These are phyloP conservation scores for Centrapalus pauciflorus DNA, from an alignment of 129 eudicot genomes.

Conservation along the genomic window DNA sequence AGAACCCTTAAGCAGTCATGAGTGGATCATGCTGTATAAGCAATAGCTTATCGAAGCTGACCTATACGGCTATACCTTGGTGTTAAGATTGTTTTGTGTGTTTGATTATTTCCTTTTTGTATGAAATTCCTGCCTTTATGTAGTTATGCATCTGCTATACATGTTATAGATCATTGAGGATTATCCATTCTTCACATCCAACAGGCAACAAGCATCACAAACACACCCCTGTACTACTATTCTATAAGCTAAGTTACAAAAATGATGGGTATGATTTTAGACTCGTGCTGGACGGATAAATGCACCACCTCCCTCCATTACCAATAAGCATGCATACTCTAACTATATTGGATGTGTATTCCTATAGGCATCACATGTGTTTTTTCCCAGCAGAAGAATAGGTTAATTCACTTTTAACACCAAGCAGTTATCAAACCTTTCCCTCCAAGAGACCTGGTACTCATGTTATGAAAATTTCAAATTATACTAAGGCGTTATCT, in stretches of 20 bases:
- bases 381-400: not conserved
- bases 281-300: not conserved
- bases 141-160: not conserved
- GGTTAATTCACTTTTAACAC: not conserved
- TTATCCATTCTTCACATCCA: not conserved
- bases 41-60: not conserved
- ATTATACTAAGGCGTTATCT: not conserved
- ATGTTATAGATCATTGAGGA: not conserved
- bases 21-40: not conserved
- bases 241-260: not conserved
- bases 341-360: not conserved
- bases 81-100: not conserved
- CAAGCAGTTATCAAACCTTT: not conserved
- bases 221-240: not conserved
- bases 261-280: not conserved
- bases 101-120: constrained; percentile 8
- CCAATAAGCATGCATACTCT: not conserved
- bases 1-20: not conserved
- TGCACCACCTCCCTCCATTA: not conserved
- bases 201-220: not conserved
- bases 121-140: not conserved
- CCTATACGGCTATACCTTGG: not conserved
- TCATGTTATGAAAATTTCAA: not conserved
- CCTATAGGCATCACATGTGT: not conserved
- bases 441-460: not conserved